Evolutionary conservation across 306 rosid species (phyloP).

Genomic region (Adenanthera pavonina): DNA sequence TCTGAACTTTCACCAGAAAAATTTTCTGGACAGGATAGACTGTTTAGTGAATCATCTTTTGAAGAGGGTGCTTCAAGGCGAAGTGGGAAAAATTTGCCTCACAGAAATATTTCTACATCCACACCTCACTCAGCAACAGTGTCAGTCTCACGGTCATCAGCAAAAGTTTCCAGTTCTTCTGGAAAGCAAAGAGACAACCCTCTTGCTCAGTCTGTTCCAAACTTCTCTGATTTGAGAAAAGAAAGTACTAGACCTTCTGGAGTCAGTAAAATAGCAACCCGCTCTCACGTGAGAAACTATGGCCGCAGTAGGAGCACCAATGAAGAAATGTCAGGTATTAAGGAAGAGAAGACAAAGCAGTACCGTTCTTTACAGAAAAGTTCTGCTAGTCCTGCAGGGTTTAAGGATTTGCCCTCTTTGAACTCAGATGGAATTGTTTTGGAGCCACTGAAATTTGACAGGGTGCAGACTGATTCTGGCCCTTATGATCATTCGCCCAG

Average conservation of each 20-base stretch:
- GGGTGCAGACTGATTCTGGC: constrained; percentile 54
- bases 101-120: constrained; percentile 50
- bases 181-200: constrained; percentile 67
- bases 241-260: constrained; percentile 73
- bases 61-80: constrained; percentile 59
- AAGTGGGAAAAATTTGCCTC: constrained; percentile 50
- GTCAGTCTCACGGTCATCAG: constrained; percentile 51
- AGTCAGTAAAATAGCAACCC: constrained; percentile 50
- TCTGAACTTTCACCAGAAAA: constrained; percentile 52
- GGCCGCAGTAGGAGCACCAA: constrained; percentile 54
- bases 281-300: constrained; percentile 57
- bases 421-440: constrained; percentile 53
- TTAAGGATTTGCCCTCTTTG: constrained; percentile 43
- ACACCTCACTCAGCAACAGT: constrained; percentile 45
- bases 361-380: constrained; percentile 57
- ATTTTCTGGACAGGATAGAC: constrained; percentile 46
- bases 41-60: constrained; percentile 40
- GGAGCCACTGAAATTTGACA: constrained; percentile 57
- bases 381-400: constrained; percentile 53
- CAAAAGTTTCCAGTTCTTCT: constrained; percentile 57
- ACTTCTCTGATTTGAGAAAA: constrained; percentile 74
- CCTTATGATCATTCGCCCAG: constrained; percentile 45
- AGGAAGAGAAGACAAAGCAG: constrained; percentile 67
- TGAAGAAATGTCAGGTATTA: constrained; percentile 54
- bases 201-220: constrained; percentile 73